These are phyloP conservation scores for Phytophthora gonapodyides DNA, from an alignment of 352 stramenopile species.

Conservation along the genomic window DNA sequence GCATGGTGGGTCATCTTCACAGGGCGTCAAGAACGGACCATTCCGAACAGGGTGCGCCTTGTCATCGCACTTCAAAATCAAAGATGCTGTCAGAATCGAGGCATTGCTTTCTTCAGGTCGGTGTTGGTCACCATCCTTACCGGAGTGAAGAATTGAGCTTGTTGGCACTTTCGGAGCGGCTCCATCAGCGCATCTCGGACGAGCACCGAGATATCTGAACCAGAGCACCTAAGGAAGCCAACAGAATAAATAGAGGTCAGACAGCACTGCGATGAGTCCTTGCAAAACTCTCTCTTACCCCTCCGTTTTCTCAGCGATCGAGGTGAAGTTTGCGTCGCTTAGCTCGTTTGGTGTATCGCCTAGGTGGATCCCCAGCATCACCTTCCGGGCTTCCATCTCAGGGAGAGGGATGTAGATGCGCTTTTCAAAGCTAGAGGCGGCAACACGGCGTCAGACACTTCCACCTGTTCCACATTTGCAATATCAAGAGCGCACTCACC, in stretches of 20 bases:
- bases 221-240: conserved; percentile 70
- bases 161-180: conserved; percentile 96
- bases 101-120: too few species aligned
- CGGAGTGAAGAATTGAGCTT: conserved; percentile 92
- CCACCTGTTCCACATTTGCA: neutral
- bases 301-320: conserved; percentile 92
- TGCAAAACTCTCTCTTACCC: conserved; percentile 56
- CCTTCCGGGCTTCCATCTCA: conserved; percentile 88
- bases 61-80: conserved; percentile 69
- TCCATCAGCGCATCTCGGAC: conserved; percentile 98
- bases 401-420: conserved; percentile 99
- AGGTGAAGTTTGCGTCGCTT: conserved; percentile 93
- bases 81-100: neutral
- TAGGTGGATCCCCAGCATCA: conserved; percentile 98
- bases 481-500: conserved; percentile 50
- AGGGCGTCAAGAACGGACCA: conserved; percentile 78
- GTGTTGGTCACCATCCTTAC: conserved; percentile 42
- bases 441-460: conserved; percentile 8
- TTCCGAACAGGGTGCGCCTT: conserved; percentile 64
- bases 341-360: conserved; percentile 96
- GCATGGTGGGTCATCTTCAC: conserved; percentile 82
- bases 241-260: conserved; percentile 5
- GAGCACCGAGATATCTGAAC: conserved; percentile 97
- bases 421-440: conserved; percentile 95
- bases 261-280: neutral